Percentiles rank a stretch among this genome's conserved stretches.
Conservation (phyloP, 768 basidiomycete species). For the Suillus spraguei region DNA sequence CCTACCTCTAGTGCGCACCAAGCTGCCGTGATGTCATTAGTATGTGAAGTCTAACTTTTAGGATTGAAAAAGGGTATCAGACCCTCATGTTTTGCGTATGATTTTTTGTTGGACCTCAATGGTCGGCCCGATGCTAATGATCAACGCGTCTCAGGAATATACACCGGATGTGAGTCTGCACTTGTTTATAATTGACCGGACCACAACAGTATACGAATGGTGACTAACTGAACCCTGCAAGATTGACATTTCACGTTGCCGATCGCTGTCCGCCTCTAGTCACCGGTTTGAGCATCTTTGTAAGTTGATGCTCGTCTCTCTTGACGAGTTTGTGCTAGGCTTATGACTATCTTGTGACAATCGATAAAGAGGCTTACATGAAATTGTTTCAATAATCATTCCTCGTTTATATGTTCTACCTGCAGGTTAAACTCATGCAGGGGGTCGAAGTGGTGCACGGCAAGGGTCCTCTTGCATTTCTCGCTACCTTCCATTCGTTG, state of each 20-base stretch:
- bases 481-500: slow-evolving; percentile 9
- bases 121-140: neutral
- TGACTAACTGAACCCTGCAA: neutral
- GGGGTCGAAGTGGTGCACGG: slow-evolving; percentile 6
- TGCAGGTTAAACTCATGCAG: slow-evolving; percentile 10
- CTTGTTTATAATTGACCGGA: neutral
- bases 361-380: neutral
- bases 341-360: slow-evolving; percentile 7
- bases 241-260: neutral
- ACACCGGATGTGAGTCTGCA: slow-evolving; percentile 3
- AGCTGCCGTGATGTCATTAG: neutral
- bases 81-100: neutral
- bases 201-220: slow-evolving; percentile 10
- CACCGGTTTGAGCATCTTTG: slow-evolving; percentile 5
- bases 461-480: slow-evolving; percentile 7
- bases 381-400: neutral
- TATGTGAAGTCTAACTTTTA: neutral
- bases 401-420: neutral
- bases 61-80: neutral
- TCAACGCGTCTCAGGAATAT: neutral
- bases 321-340: neutral
- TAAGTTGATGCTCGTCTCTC: neutral
- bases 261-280: neutral
- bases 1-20: neutral
- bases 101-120: neutral